A percentile compares a stretch with the other conserved stretches of the same genome.
Conservation (phyloP, 148 eudicot genomes). For the Arbutus unedo region DNA sequence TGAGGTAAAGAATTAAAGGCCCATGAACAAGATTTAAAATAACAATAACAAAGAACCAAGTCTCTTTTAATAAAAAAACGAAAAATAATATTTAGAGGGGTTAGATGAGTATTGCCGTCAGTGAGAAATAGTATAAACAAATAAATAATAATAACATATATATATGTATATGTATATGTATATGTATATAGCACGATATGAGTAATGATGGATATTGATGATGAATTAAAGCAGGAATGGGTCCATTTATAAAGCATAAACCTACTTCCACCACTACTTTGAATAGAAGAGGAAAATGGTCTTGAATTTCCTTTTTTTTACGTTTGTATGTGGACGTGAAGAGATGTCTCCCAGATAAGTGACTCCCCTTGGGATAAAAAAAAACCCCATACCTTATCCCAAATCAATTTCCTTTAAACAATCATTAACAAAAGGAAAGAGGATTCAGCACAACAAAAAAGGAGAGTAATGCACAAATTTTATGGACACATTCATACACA, state of each 20-base stretch:
- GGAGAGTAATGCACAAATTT: no score
- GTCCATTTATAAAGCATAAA: not conserved
- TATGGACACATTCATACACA: no score
- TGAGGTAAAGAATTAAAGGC: no score
- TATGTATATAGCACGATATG: not conserved
- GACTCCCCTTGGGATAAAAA: conserved; percentile 3
- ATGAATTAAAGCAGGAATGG: not conserved
- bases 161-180: no score
- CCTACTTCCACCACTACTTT: not conserved
- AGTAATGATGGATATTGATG: conserved; percentile 5
- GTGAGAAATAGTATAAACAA: no score
- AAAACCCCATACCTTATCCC: not conserved
- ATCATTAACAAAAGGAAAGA: not conserved
- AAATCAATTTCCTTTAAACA: not conserved
- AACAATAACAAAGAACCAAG: no score
- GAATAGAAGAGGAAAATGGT: not conserved
- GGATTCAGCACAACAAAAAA: not conserved
- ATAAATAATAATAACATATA: no score
- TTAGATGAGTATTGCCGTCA: no score
- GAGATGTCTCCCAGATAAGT: conserved; percentile 2
- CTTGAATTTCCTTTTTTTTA: not conserved
- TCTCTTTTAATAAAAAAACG: no score
- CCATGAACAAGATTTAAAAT: no score
- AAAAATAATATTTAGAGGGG: no score
- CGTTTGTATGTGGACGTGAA: conserved; percentile 1